These are phyloP conservation scores for Sicyos baderoa DNA, from an alignment of 306 rosid genomes.

Conservation along the genomic window DNA sequence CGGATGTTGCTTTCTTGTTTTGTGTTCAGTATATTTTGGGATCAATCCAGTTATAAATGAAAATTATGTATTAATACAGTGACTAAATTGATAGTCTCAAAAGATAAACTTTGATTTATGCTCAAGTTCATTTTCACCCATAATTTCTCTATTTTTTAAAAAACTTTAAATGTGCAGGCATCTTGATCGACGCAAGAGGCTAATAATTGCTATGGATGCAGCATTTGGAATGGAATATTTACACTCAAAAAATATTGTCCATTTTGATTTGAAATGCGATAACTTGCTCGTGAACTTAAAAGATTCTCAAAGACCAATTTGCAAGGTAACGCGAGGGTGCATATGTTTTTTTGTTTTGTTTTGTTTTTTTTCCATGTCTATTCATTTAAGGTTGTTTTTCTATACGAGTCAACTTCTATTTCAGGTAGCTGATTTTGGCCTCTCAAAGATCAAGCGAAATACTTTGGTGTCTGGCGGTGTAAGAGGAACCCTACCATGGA, in stretches of 20 bases:
- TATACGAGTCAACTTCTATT: conserved; percentile 13
- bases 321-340: conserved; percentile 47
- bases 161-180: conserved; percentile 39
- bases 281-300: conserved; percentile 79
- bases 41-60: background rate
- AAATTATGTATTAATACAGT: background rate
- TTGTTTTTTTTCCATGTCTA: background rate
- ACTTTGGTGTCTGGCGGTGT: conserved; percentile 89
- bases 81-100: conserved; percentile 5
- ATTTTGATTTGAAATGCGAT: conserved; percentile 88
- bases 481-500: conserved; percentile 88
- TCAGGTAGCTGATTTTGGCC: conserved; percentile 90
- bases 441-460: conserved; percentile 72
- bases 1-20: conserved; percentile 17
- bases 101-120: background rate
- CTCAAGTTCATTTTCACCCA: background rate
- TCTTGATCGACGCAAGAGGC: conserved; percentile 82
- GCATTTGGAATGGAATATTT: conserved; percentile 96
- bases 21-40: conserved; percentile 16
- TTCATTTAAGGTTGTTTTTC: conserved; percentile 4
- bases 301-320: conserved; percentile 76
- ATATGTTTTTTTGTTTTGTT: background rate
- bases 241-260: conserved; percentile 77
- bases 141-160: conserved; percentile 8
- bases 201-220: conserved; percentile 88